Conservation (phyloP, 352 stramenopile species). For the Globisporangium echinulatum region DNA sequence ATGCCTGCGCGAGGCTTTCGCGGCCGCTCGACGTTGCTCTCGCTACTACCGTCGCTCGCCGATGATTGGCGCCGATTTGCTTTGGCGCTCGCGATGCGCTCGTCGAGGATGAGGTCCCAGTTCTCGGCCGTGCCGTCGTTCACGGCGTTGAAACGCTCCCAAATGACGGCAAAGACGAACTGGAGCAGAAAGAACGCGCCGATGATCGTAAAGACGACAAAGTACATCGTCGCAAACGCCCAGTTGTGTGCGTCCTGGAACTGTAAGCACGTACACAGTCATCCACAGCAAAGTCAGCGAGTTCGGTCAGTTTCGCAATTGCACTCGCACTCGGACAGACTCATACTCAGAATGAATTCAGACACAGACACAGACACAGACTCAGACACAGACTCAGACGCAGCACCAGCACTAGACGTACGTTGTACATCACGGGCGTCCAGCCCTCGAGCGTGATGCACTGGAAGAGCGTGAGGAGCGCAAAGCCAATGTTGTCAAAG, state of each 20-base stretch:
- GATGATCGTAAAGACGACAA: constrained; percentile 73
- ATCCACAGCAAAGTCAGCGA: no score
- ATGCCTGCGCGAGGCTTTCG: no score
- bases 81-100: constrained; percentile 16
- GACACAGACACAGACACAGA: not conserved
- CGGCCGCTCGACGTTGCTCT: not conserved
- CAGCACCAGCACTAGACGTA: constrained; percentile 23
- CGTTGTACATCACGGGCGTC: constrained; percentile 78
- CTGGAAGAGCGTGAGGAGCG: constrained; percentile 86
- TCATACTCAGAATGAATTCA: not conserved
- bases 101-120: constrained; percentile 30
- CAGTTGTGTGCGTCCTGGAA: constrained; percentile 28
- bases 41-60: not conserved
- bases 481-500: constrained; percentile 81
- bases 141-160: constrained; percentile 38
- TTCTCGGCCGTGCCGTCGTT: constrained; percentile 33
- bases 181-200: constrained; percentile 82
- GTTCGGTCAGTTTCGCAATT: no score
- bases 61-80: not conserved
- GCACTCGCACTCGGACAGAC: no score
- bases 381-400: not conserved
- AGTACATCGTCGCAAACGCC: constrained; percentile 54
- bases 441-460: constrained; percentile 88
- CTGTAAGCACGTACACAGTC: constrained; percentile 2
- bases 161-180: constrained; percentile 81